Evolutionary conservation across 768 basidiomycete genomes (phyloP).

Genomic region (Lactifluus subvellereus): DNA sequence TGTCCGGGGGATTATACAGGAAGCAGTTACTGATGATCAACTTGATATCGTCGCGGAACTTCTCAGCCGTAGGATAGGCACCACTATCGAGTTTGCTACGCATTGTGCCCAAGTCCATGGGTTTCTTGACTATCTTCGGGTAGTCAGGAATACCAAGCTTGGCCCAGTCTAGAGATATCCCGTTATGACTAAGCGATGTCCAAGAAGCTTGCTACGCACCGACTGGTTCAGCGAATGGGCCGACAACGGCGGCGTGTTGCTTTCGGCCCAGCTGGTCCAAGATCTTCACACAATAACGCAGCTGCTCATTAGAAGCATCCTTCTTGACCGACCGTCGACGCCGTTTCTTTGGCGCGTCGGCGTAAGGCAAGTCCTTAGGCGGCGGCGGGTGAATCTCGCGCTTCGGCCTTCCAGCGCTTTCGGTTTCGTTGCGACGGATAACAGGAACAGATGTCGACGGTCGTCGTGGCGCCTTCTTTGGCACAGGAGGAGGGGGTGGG

Average conservation of each 20-base stretch:
- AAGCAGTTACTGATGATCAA: slow-evolving; percentile 94
- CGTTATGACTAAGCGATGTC: slow-evolving; percentile 2
- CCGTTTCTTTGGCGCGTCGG: slow-evolving; percentile 65
- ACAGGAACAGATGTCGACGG: slow-evolving; percentile 77
- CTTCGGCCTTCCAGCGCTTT: slow-evolving; percentile 74
- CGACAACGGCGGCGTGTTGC: slow-evolving; percentile 64
- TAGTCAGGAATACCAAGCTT: slow-evolving; percentile 80
- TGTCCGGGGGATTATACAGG: slow-evolving; percentile 83
- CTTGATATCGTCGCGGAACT: slow-evolving; percentile 88
- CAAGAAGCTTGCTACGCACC: slow-evolving; percentile 48
- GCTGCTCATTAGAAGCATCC: slow-evolving; percentile 75
- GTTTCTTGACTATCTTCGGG: slow-evolving; percentile 82
- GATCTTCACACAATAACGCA: slow-evolving; percentile 75
- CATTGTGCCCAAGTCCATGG: slow-evolving; percentile 94
- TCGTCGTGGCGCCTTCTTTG: slow-evolving; percentile 52
- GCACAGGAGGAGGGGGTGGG: slow-evolving; percentile 39
- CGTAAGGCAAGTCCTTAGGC: slow-evolving; percentile 83
- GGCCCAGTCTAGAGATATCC: slow-evolving; percentile 53
- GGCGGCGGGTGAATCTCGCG: slow-evolving; percentile 97
- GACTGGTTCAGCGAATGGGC: slow-evolving; percentile 91
- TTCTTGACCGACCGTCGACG: slow-evolving; percentile 54
- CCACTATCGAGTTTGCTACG: slow-evolving; percentile 72
- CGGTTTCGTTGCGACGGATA: slow-evolving; percentile 70
- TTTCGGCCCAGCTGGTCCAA: slow-evolving; percentile 73
- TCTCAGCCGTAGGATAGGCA: slow-evolving; percentile 70